Percentiles rank a stretch among this genome's conserved stretches.
phyloP scores from a whole-genome alignment of 169 alveolate genomes.

The Perkinsus chesapeaki region DNA sequence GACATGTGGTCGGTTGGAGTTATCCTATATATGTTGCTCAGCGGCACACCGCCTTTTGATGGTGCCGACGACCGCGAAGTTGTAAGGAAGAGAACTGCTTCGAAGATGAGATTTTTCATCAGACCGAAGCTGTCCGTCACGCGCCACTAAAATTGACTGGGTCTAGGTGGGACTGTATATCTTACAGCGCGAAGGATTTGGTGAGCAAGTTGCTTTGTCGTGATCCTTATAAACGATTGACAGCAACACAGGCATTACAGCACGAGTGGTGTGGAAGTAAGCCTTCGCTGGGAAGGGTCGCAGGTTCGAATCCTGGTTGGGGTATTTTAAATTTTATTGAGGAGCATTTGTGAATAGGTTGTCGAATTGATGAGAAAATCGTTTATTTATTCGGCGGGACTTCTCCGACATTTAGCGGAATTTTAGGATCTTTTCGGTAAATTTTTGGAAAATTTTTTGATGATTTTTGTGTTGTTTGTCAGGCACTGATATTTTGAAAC shows the following conservation, averaged over 20 bases:
- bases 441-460: too few relatives aligned
- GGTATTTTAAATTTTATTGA: not conserved
- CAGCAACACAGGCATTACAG: constrained; percentile 58
- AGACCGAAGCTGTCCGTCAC: not conserved
- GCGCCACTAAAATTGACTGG: constrained; percentile 51
- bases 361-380: too few relatives aligned
- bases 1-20: constrained; percentile 89
- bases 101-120: not conserved
- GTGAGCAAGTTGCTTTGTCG: constrained; percentile 41
- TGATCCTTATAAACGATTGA: constrained; percentile 44
- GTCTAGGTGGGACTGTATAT: constrained; percentile 51
- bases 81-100: not conserved
- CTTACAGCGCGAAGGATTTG: constrained; percentile 58
- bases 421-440: not conserved
- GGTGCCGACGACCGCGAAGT: constrained; percentile 16
- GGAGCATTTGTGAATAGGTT: not conserved
- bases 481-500: not conserved
- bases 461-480: not conserved
- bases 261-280: constrained; percentile 46
- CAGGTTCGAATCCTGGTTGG: not conserved
- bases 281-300: too few relatives aligned
- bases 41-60: constrained; percentile 72
- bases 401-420: too few relatives aligned
- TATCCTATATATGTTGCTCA: constrained; percentile 72
- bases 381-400: too few relatives aligned